Conservation (phyloP, 148 eudicot genomes). For the Rhododendron mucronatum region DNA sequence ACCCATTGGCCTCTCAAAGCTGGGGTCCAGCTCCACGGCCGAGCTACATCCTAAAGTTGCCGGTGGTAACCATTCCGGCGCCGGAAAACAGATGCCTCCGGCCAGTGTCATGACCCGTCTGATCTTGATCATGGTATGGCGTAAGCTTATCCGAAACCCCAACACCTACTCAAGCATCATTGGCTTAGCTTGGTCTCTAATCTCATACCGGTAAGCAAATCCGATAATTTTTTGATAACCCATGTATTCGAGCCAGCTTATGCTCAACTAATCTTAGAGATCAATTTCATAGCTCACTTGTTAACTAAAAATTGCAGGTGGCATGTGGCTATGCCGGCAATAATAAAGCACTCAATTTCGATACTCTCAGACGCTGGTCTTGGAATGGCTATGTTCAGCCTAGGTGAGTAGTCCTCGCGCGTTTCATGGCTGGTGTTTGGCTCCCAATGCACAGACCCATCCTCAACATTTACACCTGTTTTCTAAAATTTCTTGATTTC, state of each 20-base stretch:
- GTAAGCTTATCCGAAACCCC: constrained; percentile 77
- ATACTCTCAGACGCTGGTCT: constrained; percentile 92
- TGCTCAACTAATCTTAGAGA: too few relatives aligned
- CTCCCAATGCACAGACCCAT: neutral
- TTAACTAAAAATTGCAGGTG: constrained; percentile 42
- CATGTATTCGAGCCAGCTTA: neutral
- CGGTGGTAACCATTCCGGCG: constrained; percentile 20
- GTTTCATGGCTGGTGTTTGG: neutral
- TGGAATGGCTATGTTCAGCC: constrained; percentile 97
- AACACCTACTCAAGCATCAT: constrained; percentile 80
- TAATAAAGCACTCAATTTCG: constrained; percentile 53
- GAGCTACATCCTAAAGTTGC: constrained; percentile 52
- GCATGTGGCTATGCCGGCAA: constrained; percentile 76
- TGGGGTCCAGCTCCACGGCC: constrained; percentile 53
- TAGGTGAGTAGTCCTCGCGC: constrained; percentile 36
- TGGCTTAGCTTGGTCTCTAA: constrained; percentile 74
- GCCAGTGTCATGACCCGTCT: constrained; percentile 89
- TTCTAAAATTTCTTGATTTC: neutral
- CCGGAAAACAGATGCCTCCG: constrained; percentile 75
- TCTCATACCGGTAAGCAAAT: constrained; percentile 45
- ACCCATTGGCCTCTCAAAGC: constrained; percentile 41
- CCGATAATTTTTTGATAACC: neutral
- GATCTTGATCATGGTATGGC: constrained; percentile 74
- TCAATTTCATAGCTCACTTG: too few relatives aligned
- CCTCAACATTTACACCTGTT: neutral